Evolutionary conservation across 805 yeast species (phyloP), one percentile per base, ranked within the genome.

Genomic region (Priceomyces haplophilus): DNA sequence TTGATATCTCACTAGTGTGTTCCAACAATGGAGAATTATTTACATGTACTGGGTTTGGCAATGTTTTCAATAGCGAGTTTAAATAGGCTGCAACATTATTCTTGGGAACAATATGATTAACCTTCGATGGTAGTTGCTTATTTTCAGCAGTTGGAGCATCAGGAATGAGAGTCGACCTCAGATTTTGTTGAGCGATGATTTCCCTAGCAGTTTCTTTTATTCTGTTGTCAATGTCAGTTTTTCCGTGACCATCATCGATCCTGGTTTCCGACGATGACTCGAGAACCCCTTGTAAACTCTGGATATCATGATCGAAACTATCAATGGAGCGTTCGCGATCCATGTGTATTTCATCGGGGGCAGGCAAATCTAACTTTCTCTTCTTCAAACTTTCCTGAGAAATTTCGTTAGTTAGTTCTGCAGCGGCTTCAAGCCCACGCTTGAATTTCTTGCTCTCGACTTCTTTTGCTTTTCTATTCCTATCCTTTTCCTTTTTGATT

Each of bases 21-120:
- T 27, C 31, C n/a, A 15, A 10, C n/a, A n/a, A 12, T 5, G 56
- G 52, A 25, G 62, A 37, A 40, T 58, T 72, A 43, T 52, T 59
- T 29, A 59, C 68, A 46, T 65, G 65, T 44, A 50, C 64, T 19
- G 78, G 77, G 39, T 53, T 51, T 7, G 73, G 82, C 29, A 73
- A 53, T 36, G 19, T 47, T 23, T n/a, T 36, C 34, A 55, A 64
- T 40, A 33, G 21, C 3, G 27, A 12, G 37, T 45, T 46, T 1
- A 58, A 29, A 6, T 56, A 16, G 7, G 46, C 25, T 7, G 41
- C 18, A 1, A 48, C 38, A 3, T 40, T 27, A 36, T 54, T 54
- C 10, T 42, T 48, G 29, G 21, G n/a, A 12, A 36, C 10, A 8
- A 18, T 36, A 29, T 10, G 21, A n/a, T 37, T 16, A 3, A 16